Conservation (phyloP, 495 filamentous ascomycete species). For the Oleoguttula mirabilis region DNA sequence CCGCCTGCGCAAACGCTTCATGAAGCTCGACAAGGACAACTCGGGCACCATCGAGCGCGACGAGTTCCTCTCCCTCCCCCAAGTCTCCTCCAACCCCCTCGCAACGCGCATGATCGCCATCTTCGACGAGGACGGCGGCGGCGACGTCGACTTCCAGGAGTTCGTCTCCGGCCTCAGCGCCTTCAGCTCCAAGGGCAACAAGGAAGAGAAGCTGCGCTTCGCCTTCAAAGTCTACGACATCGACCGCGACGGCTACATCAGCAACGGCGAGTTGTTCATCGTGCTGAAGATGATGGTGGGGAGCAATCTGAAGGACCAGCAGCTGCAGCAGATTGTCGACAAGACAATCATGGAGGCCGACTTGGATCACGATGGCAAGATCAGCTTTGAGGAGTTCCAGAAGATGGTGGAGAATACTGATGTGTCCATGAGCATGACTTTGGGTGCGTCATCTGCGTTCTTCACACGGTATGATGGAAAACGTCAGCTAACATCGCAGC, state of each 20-base stretch:
- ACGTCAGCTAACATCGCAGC: too few species aligned
- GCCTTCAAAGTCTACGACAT: slow-evolving; percentile 99
- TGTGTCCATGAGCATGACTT: slow-evolving; percentile 94
- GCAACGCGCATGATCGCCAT: slow-evolving; percentile 98
- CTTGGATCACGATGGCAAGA: slow-evolving; percentile 88
- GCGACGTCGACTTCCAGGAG: slow-evolving; percentile 97
- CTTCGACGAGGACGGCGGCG: slow-evolving; percentile 97
- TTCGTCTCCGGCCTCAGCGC: slow-evolving; percentile 93
- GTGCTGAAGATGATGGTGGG: slow-evolving; percentile 99
- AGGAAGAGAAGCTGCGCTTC: slow-evolving; percentile 95
- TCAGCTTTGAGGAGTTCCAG: slow-evolving; percentile 97
- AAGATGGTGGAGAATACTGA: slow-evolving; percentile 99
- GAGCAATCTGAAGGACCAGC: slow-evolving; percentile 97
- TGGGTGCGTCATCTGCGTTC: slow-evolving; percentile 53
- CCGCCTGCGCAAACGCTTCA: slow-evolving; percentile 87
- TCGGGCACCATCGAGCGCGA: slow-evolving; percentile 97
- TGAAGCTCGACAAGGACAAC: slow-evolving; percentile 98
- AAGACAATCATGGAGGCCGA: slow-evolving; percentile 99
- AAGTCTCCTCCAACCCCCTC: slow-evolving; percentile 95
- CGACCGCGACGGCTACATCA: slow-evolving; percentile 96
- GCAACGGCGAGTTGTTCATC: slow-evolving; percentile 97
- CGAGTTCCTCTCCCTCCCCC: slow-evolving; percentile 91
- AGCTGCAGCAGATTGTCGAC: slow-evolving; percentile 95
- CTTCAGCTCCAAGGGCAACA: slow-evolving; percentile 95
- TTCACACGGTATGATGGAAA: not conserved